These are phyloP conservation scores for Wickerhamiella parazyma DNA, from an alignment of 805 yeast genomes.

Conservation along the genomic window DNA sequence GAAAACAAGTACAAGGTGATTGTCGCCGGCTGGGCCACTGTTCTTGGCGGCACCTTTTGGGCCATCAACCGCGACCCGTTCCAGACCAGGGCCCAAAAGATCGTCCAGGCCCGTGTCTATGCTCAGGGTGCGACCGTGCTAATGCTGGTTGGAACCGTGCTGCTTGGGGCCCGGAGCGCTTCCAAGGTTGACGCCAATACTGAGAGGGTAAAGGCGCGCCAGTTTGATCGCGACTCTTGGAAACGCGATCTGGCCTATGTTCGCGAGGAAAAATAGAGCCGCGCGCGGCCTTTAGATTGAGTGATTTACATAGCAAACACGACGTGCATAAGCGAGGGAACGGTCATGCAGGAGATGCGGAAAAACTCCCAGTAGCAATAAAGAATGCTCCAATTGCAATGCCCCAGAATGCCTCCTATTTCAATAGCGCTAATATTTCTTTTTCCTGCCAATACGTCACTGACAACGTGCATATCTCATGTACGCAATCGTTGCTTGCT, in stretches of 20 bases:
- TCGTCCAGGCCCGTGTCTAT: constrained; percentile 83
- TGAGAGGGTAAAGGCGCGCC: not conserved
- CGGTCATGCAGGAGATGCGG: too few species aligned
- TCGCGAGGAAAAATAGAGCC: constrained; percentile 5
- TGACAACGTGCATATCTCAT: too few species aligned
- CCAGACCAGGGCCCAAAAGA: constrained; percentile 65
- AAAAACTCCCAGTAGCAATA: too few species aligned
- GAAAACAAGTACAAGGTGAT: constrained; percentile 32
- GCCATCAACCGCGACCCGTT: constrained; percentile 58
- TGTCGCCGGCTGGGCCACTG: constrained; percentile 67
- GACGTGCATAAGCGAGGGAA: too few species aligned
- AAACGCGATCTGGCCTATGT: constrained; percentile 6
- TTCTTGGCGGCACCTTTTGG: constrained; percentile 70
- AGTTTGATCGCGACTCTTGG: constrained; percentile 1
- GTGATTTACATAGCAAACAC: too few species aligned
- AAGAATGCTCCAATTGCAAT: too few species aligned
- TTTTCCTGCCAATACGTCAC: too few species aligned
- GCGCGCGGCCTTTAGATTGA: too few species aligned
- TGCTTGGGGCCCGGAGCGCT: constrained; percentile 14
- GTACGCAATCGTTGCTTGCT: too few species aligned
- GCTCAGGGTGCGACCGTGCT: constrained; percentile 76
- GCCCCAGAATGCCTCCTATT: too few species aligned
- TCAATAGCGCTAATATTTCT: too few species aligned
- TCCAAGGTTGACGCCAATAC: not conserved
- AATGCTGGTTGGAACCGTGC: constrained; percentile 39